These are phyloP conservation scores for Chaetomium tenue DNA, from an alignment of 495 filamentous ascomycete species.

Conservation along the genomic window DNA sequence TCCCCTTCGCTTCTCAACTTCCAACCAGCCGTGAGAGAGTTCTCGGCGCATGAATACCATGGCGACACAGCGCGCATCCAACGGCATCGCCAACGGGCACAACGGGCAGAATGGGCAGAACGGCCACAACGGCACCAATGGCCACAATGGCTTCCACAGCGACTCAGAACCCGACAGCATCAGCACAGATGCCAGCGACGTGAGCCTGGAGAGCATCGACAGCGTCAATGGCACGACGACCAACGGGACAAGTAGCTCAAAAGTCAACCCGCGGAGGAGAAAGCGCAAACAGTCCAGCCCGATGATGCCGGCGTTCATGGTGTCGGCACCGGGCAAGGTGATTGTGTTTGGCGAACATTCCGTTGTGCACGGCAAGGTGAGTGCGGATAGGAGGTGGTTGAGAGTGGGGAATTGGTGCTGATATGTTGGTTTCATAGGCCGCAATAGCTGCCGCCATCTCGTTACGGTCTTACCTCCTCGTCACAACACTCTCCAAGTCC, in stretches of 20 bases:
- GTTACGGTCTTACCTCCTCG: conserved; percentile 90
- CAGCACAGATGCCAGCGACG: conserved; percentile 28
- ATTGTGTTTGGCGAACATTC: conserved; percentile 97
- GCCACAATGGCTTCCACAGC: conserved; percentile 31
- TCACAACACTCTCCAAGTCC: conserved; percentile 85
- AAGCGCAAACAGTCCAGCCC: conserved; percentile 55
- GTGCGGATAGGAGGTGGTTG: neutral
- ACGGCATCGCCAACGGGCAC: conserved; percentile 18
- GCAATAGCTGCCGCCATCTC: conserved; percentile 94
- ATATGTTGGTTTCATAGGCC: conserved; percentile 47
- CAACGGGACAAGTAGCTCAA: conserved; percentile 21
- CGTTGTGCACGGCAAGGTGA: conserved; percentile 88
- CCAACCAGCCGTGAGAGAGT: neutral
- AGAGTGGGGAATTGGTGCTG: neutral
- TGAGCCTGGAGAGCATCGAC: conserved; percentile 17
- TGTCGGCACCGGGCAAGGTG: conserved; percentile 94
- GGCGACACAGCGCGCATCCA: conserved; percentile 28
- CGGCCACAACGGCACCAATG: conserved; percentile 25
- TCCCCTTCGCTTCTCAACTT: neutral
- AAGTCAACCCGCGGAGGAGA: conserved; percentile 31
- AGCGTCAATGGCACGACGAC: conserved; percentile 13
- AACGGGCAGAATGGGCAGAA: conserved; percentile 32
- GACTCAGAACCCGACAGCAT: conserved; percentile 21
- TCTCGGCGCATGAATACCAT: conserved; percentile 10
- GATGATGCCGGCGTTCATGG: conserved; percentile 88